A percentile compares a stretch with the other conserved stretches of the same genome.
These are phyloP conservation scores for Cryphonectria radicalis DNA, from an alignment of 2,329 filamentous ascomycete genomes.

Conservation along the genomic window DNA sequence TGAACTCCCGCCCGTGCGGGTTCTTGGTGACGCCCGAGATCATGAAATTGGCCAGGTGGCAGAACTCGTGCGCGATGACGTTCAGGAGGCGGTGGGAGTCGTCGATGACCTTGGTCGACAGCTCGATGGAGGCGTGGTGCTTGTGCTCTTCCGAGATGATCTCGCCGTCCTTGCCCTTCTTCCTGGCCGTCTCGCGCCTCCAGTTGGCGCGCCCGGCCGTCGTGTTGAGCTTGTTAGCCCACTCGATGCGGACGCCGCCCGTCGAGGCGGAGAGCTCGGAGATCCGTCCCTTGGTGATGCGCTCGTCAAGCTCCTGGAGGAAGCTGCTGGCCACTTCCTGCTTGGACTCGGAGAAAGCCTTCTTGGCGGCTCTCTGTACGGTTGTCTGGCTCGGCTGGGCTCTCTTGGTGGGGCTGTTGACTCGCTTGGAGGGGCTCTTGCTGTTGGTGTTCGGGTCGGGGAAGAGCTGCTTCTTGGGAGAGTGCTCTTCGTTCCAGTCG, in stretches of 20 bases:
- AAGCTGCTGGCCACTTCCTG: conserved; percentile 66
- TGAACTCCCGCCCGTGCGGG: conserved; percentile 85
- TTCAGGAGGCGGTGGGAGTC: conserved; percentile 79
- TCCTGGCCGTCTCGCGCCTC: conserved; percentile 62
- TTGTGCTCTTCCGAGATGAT: conserved; percentile 39
- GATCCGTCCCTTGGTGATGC: conserved; percentile 66
- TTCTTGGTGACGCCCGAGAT: conserved; percentile 73
- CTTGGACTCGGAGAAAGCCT: conserved; percentile 66
- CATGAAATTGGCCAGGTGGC: conserved; percentile 92
- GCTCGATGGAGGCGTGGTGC: conserved; percentile 79
- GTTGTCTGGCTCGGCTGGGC: conserved; percentile 34
- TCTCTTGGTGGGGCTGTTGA: conserved; percentile 38
- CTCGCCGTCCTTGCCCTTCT: conserved; percentile 36
- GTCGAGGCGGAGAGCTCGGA: conserved; percentile 61
- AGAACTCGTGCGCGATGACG: conserved; percentile 95
- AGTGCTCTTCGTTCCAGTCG: conserved; percentile 66
- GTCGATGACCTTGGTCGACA: conserved; percentile 87
- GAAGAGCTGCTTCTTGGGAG: conserved; percentile 50
- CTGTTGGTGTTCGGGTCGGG: conserved; percentile 34
- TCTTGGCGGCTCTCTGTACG: conserved; percentile 51
- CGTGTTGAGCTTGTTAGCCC: conserved; percentile 79
- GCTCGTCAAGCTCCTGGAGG: conserved; percentile 68
- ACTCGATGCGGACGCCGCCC: conserved; percentile 72
- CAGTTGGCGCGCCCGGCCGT: conserved; percentile 79
- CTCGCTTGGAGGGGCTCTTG: conserved; percentile 38